Evolutionary conservation across 1,284 basidiomycete species (phyloP), one percentile per base, ranked within the genome.

Genomic region (Papiliotrema terrestris): DNA sequence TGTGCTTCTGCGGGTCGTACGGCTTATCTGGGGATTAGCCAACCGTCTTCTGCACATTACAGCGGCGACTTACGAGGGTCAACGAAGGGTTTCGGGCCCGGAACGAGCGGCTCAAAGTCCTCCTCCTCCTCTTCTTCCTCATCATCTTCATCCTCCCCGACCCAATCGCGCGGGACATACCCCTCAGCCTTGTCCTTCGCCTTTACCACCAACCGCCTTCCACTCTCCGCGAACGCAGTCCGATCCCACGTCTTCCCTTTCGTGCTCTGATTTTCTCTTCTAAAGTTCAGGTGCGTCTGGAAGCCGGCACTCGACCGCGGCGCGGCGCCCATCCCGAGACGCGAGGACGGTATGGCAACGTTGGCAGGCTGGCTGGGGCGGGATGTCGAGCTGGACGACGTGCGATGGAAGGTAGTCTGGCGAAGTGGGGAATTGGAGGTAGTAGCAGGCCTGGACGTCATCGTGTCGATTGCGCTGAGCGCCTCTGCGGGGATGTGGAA

Each of bases 231-330:
- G 67, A 88, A 93, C 14, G 79, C 83, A 0, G 90, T 89, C 23
- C 89, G 85, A 69, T 94, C 89, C 91, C 92, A 95, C 50, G 81
- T 78, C 77, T 92, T 94, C 8, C 76, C 76, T 51, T 65, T 68
- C 13, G 74, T 77, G 22, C 53, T 60, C 26, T 69, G 67, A 17
- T 65, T 67, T 25, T 71, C 68, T 26, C 60, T 58, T 25, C 69
- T 59, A 47, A 74, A 76, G 41, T 67, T 70, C n/a, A 76, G 56
- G 52, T 77, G 75, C 4, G 70, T 73, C 57, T 76, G 74, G 25
- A 72, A 49, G 15, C 58, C 49, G 14, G 49, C 55, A 20, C 49
- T 49, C 26, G 11, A 39, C 44, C 59, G 51, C 25, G 53, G 59
- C n/a, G 54, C 41, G 19, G 59, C 45, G 2, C 41, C 49, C 13